These are phyloP conservation scores for Athelia psychrophila DNA, from an alignment of 1,284 basidiomycete genomes.

Conservation along the genomic window DNA sequence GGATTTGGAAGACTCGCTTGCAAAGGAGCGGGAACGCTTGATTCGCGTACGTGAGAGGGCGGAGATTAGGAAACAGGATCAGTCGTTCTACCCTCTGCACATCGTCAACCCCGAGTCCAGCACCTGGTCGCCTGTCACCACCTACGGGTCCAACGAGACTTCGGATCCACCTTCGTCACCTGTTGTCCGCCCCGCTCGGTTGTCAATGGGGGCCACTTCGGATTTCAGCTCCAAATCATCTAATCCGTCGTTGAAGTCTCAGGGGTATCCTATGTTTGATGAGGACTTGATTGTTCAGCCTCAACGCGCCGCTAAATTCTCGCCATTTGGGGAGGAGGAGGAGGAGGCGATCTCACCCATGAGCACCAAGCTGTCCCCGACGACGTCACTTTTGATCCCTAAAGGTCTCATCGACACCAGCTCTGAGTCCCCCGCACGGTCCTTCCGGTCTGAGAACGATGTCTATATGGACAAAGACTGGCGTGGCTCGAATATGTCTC, in stretches of 20 bases:
- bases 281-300: slow-evolving; percentile 26
- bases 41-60: slow-evolving; percentile 47
- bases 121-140: slow-evolving; percentile 19
- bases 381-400: slow-evolving; percentile 53
- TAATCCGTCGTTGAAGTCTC: slow-evolving; percentile 25
- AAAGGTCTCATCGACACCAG: slow-evolving; percentile 52
- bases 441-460: slow-evolving; percentile 57
- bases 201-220: slow-evolving; percentile 36
- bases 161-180: slow-evolving; percentile 21
- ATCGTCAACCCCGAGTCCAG: slow-evolving; percentile 19
- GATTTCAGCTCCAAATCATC: slow-evolving; percentile 25
- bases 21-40: slow-evolving; percentile 52
- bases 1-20: slow-evolving; percentile 57
- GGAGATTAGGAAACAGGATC: slow-evolving; percentile 43
- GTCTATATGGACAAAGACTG: slow-evolving; percentile 50
- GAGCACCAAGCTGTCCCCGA: slow-evolving; percentile 30
- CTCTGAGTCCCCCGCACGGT: slow-evolving; percentile 37
- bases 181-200: slow-evolving; percentile 23
- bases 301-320: slow-evolving; percentile 35
- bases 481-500: slow-evolving; percentile 22
- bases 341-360: slow-evolving; percentile 16
- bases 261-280: slow-evolving; percentile 41
- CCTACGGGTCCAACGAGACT: not conserved
- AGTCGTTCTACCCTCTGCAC: slow-evolving; percentile 31
- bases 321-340: slow-evolving; percentile 48